A percentile compares a stretch with the other conserved stretches of the same genome.
Evolutionary conservation across 768 basidiomycete genomes (phyloP).

Genomic region (Mycena maculata): DNA sequence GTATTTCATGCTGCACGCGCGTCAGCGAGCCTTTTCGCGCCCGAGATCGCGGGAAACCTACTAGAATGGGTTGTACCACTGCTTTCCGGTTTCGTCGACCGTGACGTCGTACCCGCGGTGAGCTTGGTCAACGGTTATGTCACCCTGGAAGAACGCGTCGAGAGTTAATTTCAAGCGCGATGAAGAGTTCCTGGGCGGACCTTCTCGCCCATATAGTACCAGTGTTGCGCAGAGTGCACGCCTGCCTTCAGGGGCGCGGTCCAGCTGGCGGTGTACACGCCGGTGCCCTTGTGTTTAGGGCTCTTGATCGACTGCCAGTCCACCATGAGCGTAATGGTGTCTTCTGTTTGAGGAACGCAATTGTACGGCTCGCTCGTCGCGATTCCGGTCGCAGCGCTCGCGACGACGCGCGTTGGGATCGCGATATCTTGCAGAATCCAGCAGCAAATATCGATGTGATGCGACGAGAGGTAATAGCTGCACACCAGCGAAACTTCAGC

Average conservation of each 20-base stretch:
- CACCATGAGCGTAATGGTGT: conserved; percentile 94
- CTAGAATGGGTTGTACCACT: conserved; percentile 94
- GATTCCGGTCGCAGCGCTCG: conserved; percentile 91
- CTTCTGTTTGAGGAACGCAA: conserved; percentile 88
- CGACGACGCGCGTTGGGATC: conserved; percentile 86
- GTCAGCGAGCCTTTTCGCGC: conserved; percentile 22
- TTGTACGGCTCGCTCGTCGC: conserved; percentile 91
- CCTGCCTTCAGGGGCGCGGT: conserved; percentile 91
- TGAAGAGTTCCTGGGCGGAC: conserved; percentile 47
- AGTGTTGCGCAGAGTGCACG: conserved; percentile 91
- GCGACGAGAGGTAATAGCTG: conserved; percentile 94
- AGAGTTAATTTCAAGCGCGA: conserved; percentile 22
- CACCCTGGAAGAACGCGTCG: conserved; percentile 66
- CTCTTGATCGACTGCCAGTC: conserved; percentile 91
- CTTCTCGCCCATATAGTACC: conserved; percentile 97
- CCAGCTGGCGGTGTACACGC: conserved; percentile 95
- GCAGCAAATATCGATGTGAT: conserved; percentile 91
- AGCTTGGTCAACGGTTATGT: conserved; percentile 92
- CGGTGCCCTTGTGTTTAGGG: conserved; percentile 82
- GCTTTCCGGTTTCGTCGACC: conserved; percentile 85
- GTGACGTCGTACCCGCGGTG: conserved; percentile 94
- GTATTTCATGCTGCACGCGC: conserved; percentile 84
- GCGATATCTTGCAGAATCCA: conserved; percentile 86
- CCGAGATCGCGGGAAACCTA: conserved; percentile 52
- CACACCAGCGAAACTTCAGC: conserved; percentile 23